These are phyloP conservation scores for Haplosporangium sp. DNA, from an alignment of 371 early-diverging fungal species.

Conservation along the genomic window DNA sequence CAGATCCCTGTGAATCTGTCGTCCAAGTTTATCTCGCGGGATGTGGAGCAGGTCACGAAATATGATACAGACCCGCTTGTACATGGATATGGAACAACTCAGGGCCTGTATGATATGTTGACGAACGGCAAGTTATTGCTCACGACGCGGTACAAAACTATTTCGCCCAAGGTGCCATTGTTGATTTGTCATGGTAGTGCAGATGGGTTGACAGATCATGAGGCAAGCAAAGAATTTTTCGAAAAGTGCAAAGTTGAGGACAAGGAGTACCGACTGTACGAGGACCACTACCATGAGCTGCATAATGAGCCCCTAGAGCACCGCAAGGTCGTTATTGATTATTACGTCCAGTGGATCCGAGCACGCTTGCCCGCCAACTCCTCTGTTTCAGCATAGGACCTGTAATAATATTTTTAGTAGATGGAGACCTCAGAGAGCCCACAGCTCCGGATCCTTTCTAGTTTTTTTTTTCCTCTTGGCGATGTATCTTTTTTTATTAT, in stretches of 20 bases:
- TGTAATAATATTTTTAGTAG: too few species aligned
- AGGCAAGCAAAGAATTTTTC: slow-evolving; percentile 57
- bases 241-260: slow-evolving; percentile 57
- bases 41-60: slow-evolving; percentile 57
- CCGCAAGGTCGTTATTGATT: slow-evolving; percentile 60
- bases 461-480: too few species aligned
- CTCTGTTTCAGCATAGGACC: neutral
- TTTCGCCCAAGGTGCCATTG: slow-evolving; percentile 26
- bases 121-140: slow-evolving; percentile 41
- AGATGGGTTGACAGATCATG: slow-evolving; percentile 61
- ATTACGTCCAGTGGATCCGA: slow-evolving; percentile 66
- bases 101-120: slow-evolving; percentile 50
- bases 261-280: slow-evolving; percentile 61
- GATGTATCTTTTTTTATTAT: too few species aligned
- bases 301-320: slow-evolving; percentile 60
- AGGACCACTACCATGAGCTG: slow-evolving; percentile 66
- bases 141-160: slow-evolving; percentile 31
- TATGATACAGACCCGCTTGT: slow-evolving; percentile 68
- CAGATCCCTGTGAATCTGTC: slow-evolving; percentile 58
- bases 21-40: slow-evolving; percentile 60
- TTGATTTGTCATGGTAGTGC: slow-evolving; percentile 55
- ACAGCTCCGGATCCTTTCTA: too few species aligned
- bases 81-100: slow-evolving; percentile 49
- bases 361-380: slow-evolving; percentile 39
- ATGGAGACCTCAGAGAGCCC: too few species aligned